Percentiles rank a stretch among this genome's conserved stretches.
Evolutionary conservation across 2,329 filamentous ascomycete genomes (phyloP).

Genomic region (Rhynchosporium secalis): DNA sequence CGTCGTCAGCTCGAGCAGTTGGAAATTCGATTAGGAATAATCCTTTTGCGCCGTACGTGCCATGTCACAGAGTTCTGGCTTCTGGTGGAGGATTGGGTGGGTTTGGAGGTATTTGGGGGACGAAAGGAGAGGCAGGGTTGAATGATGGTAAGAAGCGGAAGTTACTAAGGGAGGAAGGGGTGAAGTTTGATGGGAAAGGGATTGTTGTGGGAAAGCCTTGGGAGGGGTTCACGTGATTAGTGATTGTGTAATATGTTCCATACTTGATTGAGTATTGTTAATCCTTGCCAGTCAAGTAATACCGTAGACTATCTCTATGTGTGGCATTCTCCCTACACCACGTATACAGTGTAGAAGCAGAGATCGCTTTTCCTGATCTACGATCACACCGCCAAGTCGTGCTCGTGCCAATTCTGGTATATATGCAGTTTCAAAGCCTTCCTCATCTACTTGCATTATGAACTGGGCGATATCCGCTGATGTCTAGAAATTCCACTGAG

Average conservation of each 20-base stretch:
- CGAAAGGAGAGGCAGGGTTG: conserved; percentile 60
- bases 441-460: conserved; percentile 34
- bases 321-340: conserved; percentile 18
- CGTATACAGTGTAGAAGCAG: conserved; percentile 22
- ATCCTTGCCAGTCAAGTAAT: neutral
- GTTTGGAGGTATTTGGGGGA: conserved; percentile 67
- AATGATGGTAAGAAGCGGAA: conserved; percentile 61
- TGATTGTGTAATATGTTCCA: too few species aligned
- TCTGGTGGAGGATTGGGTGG: conserved; percentile 70
- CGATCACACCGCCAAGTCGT: conserved; percentile 20
- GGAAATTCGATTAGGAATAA: conserved; percentile 77
- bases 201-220: conserved; percentile 53
- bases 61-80: conserved; percentile 79
- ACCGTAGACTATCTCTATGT: neutral
- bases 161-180: conserved; percentile 63
- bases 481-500: conserved; percentile 23
- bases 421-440: conserved; percentile 27
- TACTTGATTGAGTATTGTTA: neutral
- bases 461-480: conserved; percentile 27
- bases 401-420: conserved; percentile 30
- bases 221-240: conserved; percentile 29
- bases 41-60: conserved; percentile 79
- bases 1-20: conserved; percentile 72
- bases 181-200: conserved; percentile 60
- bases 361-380: conserved; percentile 18